A percentile compares a stretch with the other conserved stretches of the same genome.
Conservation (phyloP, 257 asterid species). For the Nicotiana noctiflora region DNA sequence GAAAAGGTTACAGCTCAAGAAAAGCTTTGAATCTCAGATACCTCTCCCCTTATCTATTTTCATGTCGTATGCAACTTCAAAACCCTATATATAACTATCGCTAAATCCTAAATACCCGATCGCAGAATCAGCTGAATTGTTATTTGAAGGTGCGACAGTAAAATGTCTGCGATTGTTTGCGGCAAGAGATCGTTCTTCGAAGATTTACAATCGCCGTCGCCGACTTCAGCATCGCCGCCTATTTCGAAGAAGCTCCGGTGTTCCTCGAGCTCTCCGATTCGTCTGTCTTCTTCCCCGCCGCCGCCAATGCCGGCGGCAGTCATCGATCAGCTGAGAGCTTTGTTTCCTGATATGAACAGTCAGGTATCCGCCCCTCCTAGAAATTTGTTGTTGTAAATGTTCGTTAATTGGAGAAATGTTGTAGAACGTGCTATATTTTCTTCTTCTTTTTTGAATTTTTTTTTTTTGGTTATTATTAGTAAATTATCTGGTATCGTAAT, state of each 20-base stretch:
- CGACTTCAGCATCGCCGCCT: slow-evolving; percentile 47
- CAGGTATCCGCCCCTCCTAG: slow-evolving; percentile 25
- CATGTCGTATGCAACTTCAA: not conserved
- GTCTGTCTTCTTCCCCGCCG: slow-evolving; percentile 29
- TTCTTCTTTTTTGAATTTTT: not conserved
- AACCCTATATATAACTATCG: not conserved
- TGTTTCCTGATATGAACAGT: slow-evolving; percentile 49
- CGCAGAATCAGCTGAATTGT: not conserved
- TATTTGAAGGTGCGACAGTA: not conserved
- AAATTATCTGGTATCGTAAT: not conserved
- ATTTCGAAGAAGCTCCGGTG: slow-evolving; percentile 52
- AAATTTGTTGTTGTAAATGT: not conserved
- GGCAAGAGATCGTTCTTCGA: slow-evolving; percentile 85
- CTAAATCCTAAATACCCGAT: not conserved
- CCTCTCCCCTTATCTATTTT: not conserved
- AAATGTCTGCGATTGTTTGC: slow-evolving; percentile 72
- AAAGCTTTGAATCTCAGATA: not conserved
- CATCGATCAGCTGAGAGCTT: slow-evolving; percentile 43
- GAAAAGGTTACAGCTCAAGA: not conserved
- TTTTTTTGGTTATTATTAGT: not conserved
- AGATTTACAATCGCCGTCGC: slow-evolving; percentile 51
- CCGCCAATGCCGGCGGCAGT: slow-evolving; percentile 22
- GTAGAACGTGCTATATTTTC: not conserved
- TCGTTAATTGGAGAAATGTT: not conserved
- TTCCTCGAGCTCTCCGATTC: slow-evolving; percentile 45